Base-by-base conservation (phyloP, 352 stramenopile species). In the Phytophthora pistaciae region DNA sequence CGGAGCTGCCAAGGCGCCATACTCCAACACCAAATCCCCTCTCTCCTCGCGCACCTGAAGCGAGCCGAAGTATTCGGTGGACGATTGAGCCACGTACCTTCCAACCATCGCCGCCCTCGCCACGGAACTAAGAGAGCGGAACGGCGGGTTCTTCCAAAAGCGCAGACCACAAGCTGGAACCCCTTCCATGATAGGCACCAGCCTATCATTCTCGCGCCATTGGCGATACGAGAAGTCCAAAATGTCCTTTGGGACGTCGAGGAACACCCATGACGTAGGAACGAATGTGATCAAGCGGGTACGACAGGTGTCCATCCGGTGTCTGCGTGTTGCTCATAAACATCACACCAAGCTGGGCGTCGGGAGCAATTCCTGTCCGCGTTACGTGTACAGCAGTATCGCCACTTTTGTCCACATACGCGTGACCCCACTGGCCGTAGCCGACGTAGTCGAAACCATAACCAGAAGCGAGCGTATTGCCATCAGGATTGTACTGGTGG, bases 401-500 rank as follows among this genome's bases (percentile, higher is more conserved):
- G 2, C 83, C 84, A 31, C 82, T 83, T 65, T 93, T 93, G 70
- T 93, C 86, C 21, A 79, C 77, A 60, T 93, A 92, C 31, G 82
- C 77, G 59, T 90, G 78, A 4, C 86, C 86, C 82, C 82, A 91
- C 50, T 90, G 75, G 0, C 75, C 83, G 13, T 80, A 70, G 0
- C 75, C 80, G 55, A 90, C 66, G 58, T 82, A 85, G 53, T 93
- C 86, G 50, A 93, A 83, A 16, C 84, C 86, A 27, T 93, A 93
- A 4, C 86, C 86, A 4, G 84, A 82, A 1, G 81, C 68, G 13
- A 92, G 66, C 5, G 79, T 85, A 46, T 80, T 76, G 23, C 84
- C 86, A 4, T 93, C 84, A 0, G 72, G 61, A 0, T 72, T 66
- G 60, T 73, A 88, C n/a, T 87, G 77, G 14, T 90, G 76, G 0